A percentile compares a stretch with the other conserved stretches of the same genome.
phyloP scores from a whole-genome alignment of 768 basidiomycete species.

The Russula olivacea region DNA sequence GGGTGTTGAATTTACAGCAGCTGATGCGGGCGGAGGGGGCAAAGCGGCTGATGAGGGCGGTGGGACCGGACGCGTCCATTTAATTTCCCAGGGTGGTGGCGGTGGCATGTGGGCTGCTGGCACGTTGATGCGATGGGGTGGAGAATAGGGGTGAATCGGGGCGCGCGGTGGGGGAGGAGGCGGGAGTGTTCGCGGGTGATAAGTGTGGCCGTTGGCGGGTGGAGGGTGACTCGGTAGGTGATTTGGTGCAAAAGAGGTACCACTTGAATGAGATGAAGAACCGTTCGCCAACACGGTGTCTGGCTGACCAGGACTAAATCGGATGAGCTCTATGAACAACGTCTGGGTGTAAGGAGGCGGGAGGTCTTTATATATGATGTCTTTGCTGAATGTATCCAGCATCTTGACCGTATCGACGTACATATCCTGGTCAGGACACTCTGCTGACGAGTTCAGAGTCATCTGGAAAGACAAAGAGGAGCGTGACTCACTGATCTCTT shows the following conservation, averaged over 20 bases:
- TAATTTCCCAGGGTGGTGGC: slow-evolving; percentile 35
- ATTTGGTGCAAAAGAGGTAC: slow-evolving; percentile 25
- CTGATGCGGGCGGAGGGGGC: slow-evolving; percentile 24
- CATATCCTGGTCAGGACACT: slow-evolving; percentile 46
- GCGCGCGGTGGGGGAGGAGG: slow-evolving; percentile 35
- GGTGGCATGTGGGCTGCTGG: slow-evolving; percentile 31
- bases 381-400: slow-evolving; percentile 67
- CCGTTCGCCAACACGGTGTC: slow-evolving; percentile 35
- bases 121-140: slow-evolving; percentile 10
- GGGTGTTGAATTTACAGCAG: slow-evolving; percentile 1
- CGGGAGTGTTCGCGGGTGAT: slow-evolving; percentile 21
- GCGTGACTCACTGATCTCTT: slow-evolving; percentile 47
- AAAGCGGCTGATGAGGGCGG: neutral
- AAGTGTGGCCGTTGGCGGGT: slow-evolving; percentile 13
- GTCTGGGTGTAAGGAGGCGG: slow-evolving; percentile 58
- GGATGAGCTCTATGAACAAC: slow-evolving; percentile 67
- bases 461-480: slow-evolving; percentile 6
- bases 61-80: slow-evolving; percentile 29
- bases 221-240: slow-evolving; percentile 15
- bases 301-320: slow-evolving; percentile 51
- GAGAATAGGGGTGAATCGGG: slow-evolving; percentile 15
- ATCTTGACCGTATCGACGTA: slow-evolving; percentile 72
- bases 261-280: slow-evolving; percentile 21
- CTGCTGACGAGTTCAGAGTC: slow-evolving; percentile 30
- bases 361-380: slow-evolving; percentile 63